Evolutionary conservation across 2,329 filamentous ascomycete species (phyloP).

Genomic region (Passalora sequoiae): DNA sequence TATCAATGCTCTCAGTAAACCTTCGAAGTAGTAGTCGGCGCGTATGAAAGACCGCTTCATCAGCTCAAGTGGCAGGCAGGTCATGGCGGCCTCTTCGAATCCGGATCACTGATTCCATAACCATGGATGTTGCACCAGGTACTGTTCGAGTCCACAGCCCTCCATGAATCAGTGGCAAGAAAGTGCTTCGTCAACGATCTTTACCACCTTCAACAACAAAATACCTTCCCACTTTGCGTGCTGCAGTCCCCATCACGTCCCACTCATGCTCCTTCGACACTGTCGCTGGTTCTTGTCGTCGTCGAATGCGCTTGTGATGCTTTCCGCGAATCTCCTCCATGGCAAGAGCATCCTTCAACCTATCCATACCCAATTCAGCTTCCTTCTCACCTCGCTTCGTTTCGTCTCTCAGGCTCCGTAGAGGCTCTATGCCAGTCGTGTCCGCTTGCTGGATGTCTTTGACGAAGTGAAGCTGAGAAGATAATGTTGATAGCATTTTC

Average conservation of each 20-base stretch:
- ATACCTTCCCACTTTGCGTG: slow-evolving; percentile 63
- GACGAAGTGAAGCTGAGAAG: slow-evolving; percentile 86
- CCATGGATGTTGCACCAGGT: too few species aligned
- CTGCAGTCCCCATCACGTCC: slow-evolving; percentile 64
- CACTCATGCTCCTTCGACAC: slow-evolving; percentile 57
- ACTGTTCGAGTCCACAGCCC: too few species aligned
- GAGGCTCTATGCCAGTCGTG: slow-evolving; percentile 64
- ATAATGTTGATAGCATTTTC: slow-evolving; percentile 67
- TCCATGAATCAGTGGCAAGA: too few species aligned
- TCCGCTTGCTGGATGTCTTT: slow-evolving; percentile 75
- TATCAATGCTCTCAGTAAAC: too few species aligned
- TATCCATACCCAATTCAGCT: slow-evolving; percentile 55
- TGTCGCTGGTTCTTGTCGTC: slow-evolving; percentile 38
- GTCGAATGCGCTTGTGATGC: slow-evolving; percentile 46
- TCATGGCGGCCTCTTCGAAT: too few species aligned
- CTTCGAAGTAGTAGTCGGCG: too few species aligned
- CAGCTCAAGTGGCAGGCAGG: too few species aligned
- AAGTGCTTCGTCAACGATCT: slow-evolving; percentile 23
- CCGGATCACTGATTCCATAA: too few species aligned
- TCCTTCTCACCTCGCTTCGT: slow-evolving; percentile 53
- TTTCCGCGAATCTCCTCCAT: slow-evolving; percentile 58
- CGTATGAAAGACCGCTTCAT: too few species aligned
- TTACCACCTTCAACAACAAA: slow-evolving; percentile 69
- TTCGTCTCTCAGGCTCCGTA: slow-evolving; percentile 78
- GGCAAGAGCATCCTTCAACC: slow-evolving; percentile 52